Evolutionary conservation across 768 basidiomycete species (phyloP).

Genomic region (Chalciporus sphaerocephalus): DNA sequence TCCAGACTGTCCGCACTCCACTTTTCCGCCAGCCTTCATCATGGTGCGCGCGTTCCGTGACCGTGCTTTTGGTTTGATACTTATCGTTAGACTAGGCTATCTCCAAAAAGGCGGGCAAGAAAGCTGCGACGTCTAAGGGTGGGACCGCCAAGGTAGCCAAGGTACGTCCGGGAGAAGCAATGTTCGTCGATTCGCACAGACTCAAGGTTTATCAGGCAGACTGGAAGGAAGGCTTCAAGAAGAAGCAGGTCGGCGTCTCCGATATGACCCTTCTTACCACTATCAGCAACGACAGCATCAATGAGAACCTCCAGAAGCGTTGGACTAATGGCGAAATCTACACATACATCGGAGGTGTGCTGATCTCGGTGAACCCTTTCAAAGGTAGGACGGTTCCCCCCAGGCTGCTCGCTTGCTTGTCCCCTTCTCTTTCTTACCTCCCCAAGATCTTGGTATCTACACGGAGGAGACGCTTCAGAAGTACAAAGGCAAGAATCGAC

Average conservation of each 20-base stretch:
- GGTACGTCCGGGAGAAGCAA: constrained; percentile 39
- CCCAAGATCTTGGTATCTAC: constrained; percentile 99
- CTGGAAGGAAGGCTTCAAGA: constrained; percentile 99
- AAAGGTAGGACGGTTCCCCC: constrained; percentile 51
- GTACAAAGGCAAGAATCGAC: constrained; percentile 95
- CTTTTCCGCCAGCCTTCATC: constrained; percentile 7
- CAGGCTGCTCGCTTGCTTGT: constrained; percentile 2
- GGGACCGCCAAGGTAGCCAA: constrained; percentile 67
- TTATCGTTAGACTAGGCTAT: constrained; percentile 50
- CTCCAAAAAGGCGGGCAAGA: constrained; percentile 90
- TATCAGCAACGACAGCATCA: constrained; percentile 96
- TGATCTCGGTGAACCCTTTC: constrained; percentile 99
- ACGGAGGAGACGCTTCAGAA: constrained; percentile 79
- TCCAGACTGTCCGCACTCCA: neutral
- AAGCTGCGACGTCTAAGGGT: constrained; percentile 61
- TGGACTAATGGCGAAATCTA: constrained; percentile 96
- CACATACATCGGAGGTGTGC: constrained; percentile 96
- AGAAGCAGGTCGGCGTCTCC: constrained; percentile 95
- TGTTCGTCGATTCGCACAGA: constrained; percentile 5
- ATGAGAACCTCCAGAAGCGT: constrained; percentile 95
- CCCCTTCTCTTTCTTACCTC: constrained; percentile 3
- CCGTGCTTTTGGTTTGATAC: neutral
- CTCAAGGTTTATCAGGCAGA: constrained; percentile 62
- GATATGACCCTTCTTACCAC: constrained; percentile 98
- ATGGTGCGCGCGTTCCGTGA: constrained; percentile 20